Evolutionary conservation across 768 basidiomycete genomes (phyloP), one percentile per base, ranked within the genome.

Genomic region (Nidularia pulvinata): DNA sequence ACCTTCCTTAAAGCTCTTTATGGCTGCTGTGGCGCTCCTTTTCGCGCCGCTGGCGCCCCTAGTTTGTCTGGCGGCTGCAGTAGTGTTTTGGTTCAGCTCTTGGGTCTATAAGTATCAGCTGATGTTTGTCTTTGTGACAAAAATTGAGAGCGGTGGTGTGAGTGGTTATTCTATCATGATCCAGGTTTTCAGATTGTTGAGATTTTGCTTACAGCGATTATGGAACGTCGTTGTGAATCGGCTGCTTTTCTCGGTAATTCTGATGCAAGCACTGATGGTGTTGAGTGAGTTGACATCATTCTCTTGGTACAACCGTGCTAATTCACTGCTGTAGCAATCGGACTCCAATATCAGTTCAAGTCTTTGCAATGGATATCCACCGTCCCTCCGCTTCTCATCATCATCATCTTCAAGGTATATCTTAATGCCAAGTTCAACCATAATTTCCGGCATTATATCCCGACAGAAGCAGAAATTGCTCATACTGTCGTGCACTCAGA

Each of bases 91-190:
- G 91, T 73, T 89, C 61, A 84, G 84, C 56, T 89, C 88, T 4
- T 85, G 85, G 78, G 90, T 93, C 16, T 93, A 95, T 79, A 99
- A 98, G 72, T 98, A 98, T 64, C 91, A 95, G 74, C 77, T 98
- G 48, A 94, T 98, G 86, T 98, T 96, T 68, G 93, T 96, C 52
- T 95, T 82, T 65, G 74, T 93, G 47, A 86, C 94, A 6, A 86
- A 86, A 57, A 89, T 94, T 13, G 97, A 99, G 70, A 92, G 89
- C 50, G 97, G 96, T 54, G 97, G 97, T 32, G 91, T 93, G 68
- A 58, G 90, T 82, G 11, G 49, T 39, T 2, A 42, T 47, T 13
- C 32, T 44, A 34, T 48, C 50, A 33, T n/a, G 37, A 39, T 2
- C 22, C 45, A 13, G 11, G 22, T 46, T 46, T 13, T 46, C 45